These are phyloP conservation scores for Canna indica DNA, from an alignment of 176 grass and related monocot species.

Conservation along the genomic window DNA sequence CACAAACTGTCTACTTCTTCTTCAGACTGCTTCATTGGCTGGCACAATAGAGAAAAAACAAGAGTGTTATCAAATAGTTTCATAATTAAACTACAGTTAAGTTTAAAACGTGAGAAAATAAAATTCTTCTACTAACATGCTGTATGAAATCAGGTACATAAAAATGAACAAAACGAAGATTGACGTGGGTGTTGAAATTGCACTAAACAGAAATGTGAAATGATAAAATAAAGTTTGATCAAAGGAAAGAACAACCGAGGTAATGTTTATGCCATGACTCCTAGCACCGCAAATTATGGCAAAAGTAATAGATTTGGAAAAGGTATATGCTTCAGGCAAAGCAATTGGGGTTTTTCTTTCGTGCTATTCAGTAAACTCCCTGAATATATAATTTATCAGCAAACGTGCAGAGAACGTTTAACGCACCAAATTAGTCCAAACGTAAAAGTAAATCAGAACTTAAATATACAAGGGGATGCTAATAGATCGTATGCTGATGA, in stretches of 20 bases:
- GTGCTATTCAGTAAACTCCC: too few relatives aligned
- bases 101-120: not conserved
- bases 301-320: not conserved
- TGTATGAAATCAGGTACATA: not conserved
- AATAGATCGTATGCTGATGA: not conserved
- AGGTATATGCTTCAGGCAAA: not conserved
- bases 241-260: not conserved
- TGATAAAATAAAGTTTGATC: too few relatives aligned
- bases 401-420: not conserved
- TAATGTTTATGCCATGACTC: not conserved
- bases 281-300: not conserved
- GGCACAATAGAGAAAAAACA: not conserved
- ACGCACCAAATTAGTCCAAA: not conserved
- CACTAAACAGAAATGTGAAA: too few relatives aligned
- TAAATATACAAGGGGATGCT: not conserved
- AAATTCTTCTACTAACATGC: not conserved
- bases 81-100: not conserved
- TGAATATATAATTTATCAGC: too few relatives aligned
- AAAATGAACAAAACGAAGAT: not conserved
- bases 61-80: not conserved
- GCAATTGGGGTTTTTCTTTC: not conserved
- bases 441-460: not conserved
- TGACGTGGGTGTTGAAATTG: not conserved
- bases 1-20: not conserved
- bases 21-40: not conserved